Evolutionary conservation across 2,329 filamentous ascomycete species (phyloP).

Genomic region (Pseudogymnoascus sp.): DNA sequence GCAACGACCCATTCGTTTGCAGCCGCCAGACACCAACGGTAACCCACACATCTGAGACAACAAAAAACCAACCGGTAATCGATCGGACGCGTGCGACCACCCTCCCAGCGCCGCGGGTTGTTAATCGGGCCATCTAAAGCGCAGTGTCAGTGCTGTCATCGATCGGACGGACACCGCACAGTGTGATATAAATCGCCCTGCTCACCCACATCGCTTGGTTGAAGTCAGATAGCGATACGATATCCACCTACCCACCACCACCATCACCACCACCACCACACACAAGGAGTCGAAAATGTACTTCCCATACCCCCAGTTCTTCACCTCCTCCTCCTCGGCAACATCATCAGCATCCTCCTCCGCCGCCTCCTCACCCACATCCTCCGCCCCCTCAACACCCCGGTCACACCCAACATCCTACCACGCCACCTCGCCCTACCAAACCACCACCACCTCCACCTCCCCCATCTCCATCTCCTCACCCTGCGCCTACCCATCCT

Average conservation of each 20-base stretch:
- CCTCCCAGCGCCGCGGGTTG: neutral
- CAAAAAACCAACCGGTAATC: neutral
- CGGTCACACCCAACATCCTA: slow-evolving; percentile 1
- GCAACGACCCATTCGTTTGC: neutral
- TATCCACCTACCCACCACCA: too few species aligned
- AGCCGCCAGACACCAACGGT: neutral
- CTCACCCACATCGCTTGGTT: neutral
- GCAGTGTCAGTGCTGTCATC: neutral
- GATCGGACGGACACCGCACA: neutral
- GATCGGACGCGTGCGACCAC: neutral
- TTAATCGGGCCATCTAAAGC: neutral
- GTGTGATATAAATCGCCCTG: neutral
- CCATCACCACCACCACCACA: neutral
- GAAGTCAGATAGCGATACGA: neutral
- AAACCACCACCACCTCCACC: neutral
- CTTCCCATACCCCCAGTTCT: neutral
- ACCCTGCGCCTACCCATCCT: slow-evolving; percentile 3
- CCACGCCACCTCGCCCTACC: slow-evolving; percentile 2
- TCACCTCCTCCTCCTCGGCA: neutral
- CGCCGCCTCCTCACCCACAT: neutral
- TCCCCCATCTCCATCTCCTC: neutral
- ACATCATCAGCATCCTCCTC: neutral
- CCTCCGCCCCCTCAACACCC: neutral
- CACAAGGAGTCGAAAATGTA: neutral
- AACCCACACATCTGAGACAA: neutral